phyloP scores from a whole-genome alignment of 1,284 basidiomycete genomes.

The Cutaneotrichosporon daszewskae region DNA sequence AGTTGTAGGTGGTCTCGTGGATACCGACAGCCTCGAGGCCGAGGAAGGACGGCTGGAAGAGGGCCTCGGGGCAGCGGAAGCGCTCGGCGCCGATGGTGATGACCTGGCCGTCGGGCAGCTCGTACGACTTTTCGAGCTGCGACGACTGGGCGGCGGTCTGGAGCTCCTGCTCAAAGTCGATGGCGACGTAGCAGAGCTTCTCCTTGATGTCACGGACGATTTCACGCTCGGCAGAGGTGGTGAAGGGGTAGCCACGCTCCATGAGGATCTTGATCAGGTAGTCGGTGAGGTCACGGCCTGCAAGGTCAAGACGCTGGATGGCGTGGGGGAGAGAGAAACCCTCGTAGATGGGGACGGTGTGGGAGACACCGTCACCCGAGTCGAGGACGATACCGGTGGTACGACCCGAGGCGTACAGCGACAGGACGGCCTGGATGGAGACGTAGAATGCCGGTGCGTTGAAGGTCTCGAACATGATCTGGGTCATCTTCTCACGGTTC shows the following conservation, averaged over 20 bases:
- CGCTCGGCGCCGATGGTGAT: slow-evolving; percentile 96
- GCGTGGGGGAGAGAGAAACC: slow-evolving; percentile 93
- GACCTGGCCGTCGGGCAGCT: slow-evolving; percentile 92
- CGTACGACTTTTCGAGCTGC: slow-evolving; percentile 89
- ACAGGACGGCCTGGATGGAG: slow-evolving; percentile 86
- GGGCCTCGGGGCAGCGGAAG: slow-evolving; percentile 93
- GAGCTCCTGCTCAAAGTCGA: slow-evolving; percentile 95
- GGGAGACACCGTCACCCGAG: slow-evolving; percentile 89
- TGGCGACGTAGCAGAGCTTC: slow-evolving; percentile 94
- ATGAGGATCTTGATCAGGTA: slow-evolving; percentile 87
- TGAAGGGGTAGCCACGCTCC: slow-evolving; percentile 93
- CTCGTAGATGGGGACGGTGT: slow-evolving; percentile 92
- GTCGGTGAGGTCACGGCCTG: slow-evolving; percentile 90
- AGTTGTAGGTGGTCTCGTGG: slow-evolving; percentile 93
- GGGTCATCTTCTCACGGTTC: slow-evolving; percentile 94
- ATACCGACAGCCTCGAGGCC: slow-evolving; percentile 91
- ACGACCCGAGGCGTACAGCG: slow-evolving; percentile 87
- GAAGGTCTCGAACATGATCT: slow-evolving; percentile 98
- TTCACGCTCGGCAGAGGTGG: slow-evolving; percentile 88
- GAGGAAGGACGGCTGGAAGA: slow-evolving; percentile 93
- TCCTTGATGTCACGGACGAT: slow-evolving; percentile 98
- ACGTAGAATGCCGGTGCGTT: slow-evolving; percentile 91
- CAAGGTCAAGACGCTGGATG: slow-evolving; percentile 89
- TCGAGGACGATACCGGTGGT: slow-evolving; percentile 89
- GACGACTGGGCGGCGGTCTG: slow-evolving; percentile 88